These are phyloP conservation scores for Saccharomycopsis sp. DNA, from an alignment of 805 yeast species.

Conservation along the genomic window DNA sequence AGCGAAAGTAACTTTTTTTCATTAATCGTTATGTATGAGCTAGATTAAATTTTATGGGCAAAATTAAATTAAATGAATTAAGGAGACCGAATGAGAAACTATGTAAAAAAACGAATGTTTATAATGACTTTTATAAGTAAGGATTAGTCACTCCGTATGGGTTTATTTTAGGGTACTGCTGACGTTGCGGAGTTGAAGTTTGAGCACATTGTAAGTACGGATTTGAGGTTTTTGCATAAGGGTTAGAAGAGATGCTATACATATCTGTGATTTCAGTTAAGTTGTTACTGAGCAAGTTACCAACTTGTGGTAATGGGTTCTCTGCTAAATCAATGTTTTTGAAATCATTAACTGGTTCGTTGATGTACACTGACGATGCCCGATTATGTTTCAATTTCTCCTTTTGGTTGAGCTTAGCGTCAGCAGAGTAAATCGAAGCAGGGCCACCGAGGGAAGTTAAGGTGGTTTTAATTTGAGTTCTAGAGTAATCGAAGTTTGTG, in stretches of 20 bases:
- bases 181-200: not conserved
- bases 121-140: not conserved
- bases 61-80: no score
- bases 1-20: not conserved
- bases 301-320: slow-evolving; percentile 19
- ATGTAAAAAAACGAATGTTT: not conserved
- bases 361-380: slow-evolving; percentile 17
- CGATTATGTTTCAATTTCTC: slow-evolving; percentile 11
- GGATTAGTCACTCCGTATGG: slow-evolving; percentile 1
- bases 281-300: slow-evolving; percentile 14
- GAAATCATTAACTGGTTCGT: slow-evolving; percentile 17
- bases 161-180: not conserved
- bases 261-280: slow-evolving; percentile 4
- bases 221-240: slow-evolving; percentile 9
- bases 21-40: no score
- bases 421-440: not conserved
- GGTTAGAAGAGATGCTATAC: slow-evolving; percentile 12
- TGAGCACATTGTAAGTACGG: not conserved
- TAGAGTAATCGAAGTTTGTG: not conserved
- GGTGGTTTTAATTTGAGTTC: slow-evolving; percentile 9
- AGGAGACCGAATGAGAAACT: not conserved
- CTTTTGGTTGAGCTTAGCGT: not conserved
- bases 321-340: slow-evolving; percentile 15
- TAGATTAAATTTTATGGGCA: no score
- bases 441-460: slow-evolving; percentile 9